Conservation (phyloP, 2,329 filamentous ascomycete genomes). For the Metarhizium robertsii region DNA sequence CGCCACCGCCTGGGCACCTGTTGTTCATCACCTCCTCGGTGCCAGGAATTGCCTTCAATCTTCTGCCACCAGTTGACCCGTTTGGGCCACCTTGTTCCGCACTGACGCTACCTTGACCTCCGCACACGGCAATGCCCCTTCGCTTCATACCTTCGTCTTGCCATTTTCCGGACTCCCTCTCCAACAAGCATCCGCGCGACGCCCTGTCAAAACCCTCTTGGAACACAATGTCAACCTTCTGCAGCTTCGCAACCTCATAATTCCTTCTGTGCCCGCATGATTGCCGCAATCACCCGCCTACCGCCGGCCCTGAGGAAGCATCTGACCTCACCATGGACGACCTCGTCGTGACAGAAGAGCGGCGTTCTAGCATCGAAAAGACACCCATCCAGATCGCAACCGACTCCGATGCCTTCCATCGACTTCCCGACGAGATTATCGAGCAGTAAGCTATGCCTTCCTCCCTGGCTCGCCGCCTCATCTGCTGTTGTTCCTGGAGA, state of each 20-base stretch:
- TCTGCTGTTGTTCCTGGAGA: not conserved
- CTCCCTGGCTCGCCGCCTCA: not conserved
- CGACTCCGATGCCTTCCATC: conserved; percentile 34
- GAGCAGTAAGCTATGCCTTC: conserved; percentile 45
- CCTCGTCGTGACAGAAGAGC: conserved; percentile 17
- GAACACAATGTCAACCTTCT: not conserved
- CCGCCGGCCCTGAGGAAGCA: not conserved
- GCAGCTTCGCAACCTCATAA: not conserved
- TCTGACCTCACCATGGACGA: conserved; percentile 21
- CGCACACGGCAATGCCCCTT: no score
- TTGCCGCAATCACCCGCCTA: not conserved
- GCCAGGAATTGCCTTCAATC: no score
- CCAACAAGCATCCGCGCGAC: no score
- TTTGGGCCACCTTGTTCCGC: no score
- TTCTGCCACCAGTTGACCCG: no score
- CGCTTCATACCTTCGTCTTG: no score
- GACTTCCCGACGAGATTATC: conserved; percentile 60
- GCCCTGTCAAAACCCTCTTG: not conserved
- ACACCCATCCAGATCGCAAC: conserved; percentile 15
- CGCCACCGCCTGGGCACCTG: no score
- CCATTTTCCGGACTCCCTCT: not conserved
- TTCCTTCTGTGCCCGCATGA: not conserved
- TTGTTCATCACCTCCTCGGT: no score
- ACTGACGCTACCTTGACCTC: no score
- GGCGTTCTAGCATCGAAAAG: conserved; percentile 26